Evolutionary conservation across 306 rosid genomes (phyloP), one percentile per base, ranked within the genome.

Genomic region (Ochetophila trinervis): DNA sequence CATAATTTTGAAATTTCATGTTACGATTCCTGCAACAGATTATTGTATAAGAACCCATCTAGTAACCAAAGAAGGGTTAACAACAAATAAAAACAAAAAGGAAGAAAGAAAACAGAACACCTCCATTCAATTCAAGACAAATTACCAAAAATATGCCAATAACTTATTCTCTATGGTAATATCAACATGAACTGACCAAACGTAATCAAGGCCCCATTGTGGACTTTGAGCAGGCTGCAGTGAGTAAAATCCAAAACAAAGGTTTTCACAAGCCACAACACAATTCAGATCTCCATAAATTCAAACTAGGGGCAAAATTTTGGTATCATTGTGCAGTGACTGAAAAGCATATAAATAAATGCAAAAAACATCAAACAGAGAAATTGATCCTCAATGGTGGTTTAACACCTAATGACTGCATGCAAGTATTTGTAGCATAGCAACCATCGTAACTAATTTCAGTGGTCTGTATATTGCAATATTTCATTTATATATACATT

Each of bases 1-100:
- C 97, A 68, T 93, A 93, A 57, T 93, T 93, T 32, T 94, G 85
- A 70, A 93, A 93, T 63, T 87, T 93, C 99, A 93, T 85, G 63
- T 73, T 76, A 62, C 54, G 72, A 45, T 69, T 84, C 54, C 91
- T 87, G 77, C 76, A 66, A 61, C 48, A 68, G 70, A 53, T 53
- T 49, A 34, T 19, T 44, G 23, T 50, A 17, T 47, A 2, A 50
- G 20, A 14, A 50, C 18, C 3, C 19, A 50, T n/a, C 8, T 50
- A 30, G 60, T 54, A 50, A 30, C 42, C 10, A 47, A 62, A 42
- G 57, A 27, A 54, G 58, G 36, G 53, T 37, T 7, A 27, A n/a
- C n/a, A n/a, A n/a, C n/a, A n/a, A n/a, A 0, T 27, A 0, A 65
- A 3, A 59, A 5, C 18, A 62, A 19, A 16, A 37, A n/a, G 16